Conservation (phyloP, 2,329 filamentous ascomycete species). For the Fusarium sp. region DNA sequence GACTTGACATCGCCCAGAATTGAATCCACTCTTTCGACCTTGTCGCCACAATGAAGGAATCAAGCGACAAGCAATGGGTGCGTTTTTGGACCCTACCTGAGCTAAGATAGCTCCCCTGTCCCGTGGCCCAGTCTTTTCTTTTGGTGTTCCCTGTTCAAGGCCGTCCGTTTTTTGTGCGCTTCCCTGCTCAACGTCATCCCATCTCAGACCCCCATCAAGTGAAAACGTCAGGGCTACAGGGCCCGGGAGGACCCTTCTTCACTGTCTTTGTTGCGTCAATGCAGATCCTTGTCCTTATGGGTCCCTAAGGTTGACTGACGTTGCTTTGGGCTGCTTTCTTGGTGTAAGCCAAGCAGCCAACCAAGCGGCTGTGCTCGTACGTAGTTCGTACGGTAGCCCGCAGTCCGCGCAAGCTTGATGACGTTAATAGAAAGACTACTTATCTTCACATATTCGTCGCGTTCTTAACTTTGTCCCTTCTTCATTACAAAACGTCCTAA, state of each 20-base stretch:
- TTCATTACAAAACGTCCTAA: slow-evolving; percentile 10
- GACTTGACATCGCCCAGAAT: background rate
- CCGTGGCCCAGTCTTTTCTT: slow-evolving; percentile 28
- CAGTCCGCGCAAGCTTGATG: slow-evolving; percentile 43
- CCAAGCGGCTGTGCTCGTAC: slow-evolving; percentile 6
- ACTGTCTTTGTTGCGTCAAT: slow-evolving; percentile 38
- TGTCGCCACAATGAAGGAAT: slow-evolving; percentile 39
- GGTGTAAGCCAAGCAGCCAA: slow-evolving; percentile 36
- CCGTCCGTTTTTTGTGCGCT: slow-evolving; percentile 17
- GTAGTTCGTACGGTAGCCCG: slow-evolving; percentile 18
- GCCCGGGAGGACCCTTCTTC: slow-evolving; percentile 35
- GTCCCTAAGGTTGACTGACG: slow-evolving; percentile 16
- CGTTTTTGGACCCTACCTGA: slow-evolving; percentile 41
- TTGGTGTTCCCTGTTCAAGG: slow-evolving; percentile 17
- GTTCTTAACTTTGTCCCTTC: background rate
- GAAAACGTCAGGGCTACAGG: slow-evolving; percentile 32
- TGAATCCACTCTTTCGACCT: background rate
- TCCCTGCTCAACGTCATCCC: slow-evolving; percentile 40
- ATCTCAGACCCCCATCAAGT: slow-evolving; percentile 14
- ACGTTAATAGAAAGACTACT: slow-evolving; percentile 29
- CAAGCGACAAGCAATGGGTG: slow-evolving; percentile 63
- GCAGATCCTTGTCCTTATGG: slow-evolving; percentile 24
- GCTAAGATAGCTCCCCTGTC: slow-evolving; percentile 18
- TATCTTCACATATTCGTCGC: slow-evolving; percentile 8
- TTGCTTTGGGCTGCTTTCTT: slow-evolving; percentile 22